A percentile compares a stretch with the other conserved stretches of the same genome.
Conservation (phyloP, 2,329 filamentous ascomycete genomes). For the Aspergillus carbonarius region DNA sequence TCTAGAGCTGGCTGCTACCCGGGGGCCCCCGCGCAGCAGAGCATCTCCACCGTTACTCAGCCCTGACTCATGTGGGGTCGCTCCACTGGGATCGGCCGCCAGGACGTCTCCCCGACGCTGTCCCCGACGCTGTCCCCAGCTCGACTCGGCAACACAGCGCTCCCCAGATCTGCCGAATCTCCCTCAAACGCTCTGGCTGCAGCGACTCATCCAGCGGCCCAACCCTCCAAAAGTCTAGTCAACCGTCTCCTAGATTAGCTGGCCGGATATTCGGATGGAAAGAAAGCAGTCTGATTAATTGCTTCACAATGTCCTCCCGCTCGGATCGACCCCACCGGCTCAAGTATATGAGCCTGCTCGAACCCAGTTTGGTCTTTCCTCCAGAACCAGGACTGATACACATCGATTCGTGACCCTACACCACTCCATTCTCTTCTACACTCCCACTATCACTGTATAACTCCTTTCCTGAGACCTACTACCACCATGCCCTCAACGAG, state of each 20-base stretch:
- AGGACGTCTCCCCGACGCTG: neutral
- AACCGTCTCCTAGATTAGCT: neutral
- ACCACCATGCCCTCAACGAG: slow-evolving; percentile 27
- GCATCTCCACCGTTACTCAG: slow-evolving; percentile 28
- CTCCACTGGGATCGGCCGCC: slow-evolving; percentile 8
- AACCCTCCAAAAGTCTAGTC: neutral
- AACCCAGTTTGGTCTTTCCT: neutral
- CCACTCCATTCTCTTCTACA: neutral
- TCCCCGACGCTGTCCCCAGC: neutral
- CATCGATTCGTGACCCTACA: neutral
- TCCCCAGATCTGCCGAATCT: slow-evolving; percentile 26
- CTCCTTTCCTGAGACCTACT: neutral
- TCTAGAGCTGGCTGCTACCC: neutral
- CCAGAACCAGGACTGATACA: neutral
- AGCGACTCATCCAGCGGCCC: neutral
- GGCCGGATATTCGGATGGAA: neutral
- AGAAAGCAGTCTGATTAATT: neutral
- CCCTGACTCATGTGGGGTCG: slow-evolving; percentile 35
- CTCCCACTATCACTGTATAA: neutral
- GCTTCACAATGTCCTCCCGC: neutral
- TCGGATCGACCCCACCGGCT: slow-evolving; percentile 8
- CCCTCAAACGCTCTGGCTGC: neutral
- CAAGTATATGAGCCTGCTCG: slow-evolving; percentile 10
- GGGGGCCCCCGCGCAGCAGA: neutral
- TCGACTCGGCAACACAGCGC: slow-evolving; percentile 24